Evolutionary conservation across 1,284 basidiomycete species (phyloP), one percentile per base, ranked within the genome.

Genomic region (Trametes polyzona): DNA sequence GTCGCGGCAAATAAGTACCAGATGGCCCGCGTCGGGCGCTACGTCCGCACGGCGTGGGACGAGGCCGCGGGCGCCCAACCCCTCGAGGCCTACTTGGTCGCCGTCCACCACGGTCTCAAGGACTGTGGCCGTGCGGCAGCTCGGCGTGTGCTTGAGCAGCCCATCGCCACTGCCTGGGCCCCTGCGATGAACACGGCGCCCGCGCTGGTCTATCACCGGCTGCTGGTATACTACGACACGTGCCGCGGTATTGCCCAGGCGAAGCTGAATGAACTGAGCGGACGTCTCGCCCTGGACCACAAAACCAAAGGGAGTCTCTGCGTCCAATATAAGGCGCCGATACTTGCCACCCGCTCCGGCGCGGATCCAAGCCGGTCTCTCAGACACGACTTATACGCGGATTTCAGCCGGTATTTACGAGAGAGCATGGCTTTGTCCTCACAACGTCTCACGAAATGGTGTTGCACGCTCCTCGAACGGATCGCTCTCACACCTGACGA

Each of bases 181-280:
- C 26, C 36, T 8, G 39, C 37, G 23, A 57, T 61, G 55, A 55
- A 61, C n/a, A 9, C n/a, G 4, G 30, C 52, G 4, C 41, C 55
- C 3, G 41, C 47, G 3, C 17, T 47, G 17, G 47, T 48, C 2
- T 62, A 58, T 30, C 47, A 57, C n/a, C 58, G 61, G 7, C 51
- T 65, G 6, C 54, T 62, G 19, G 30, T 39, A 36, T 61, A 60
- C 42, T 49, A 46, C 29, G 39, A 49, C 19, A 26, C 52, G 3
- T 61, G 52, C 39, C 46, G 32, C 14, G 16, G n/a, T 0, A 43
- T 33, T 3, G 41, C 51, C 17, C 24, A n/a, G 8, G 29, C 12
- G 16, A 21, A 23, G 14, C 8, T 55, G 7, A 11, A 29, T 26
- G 6, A 24, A n/a, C n/a, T 21, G 12, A 19, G 19, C 29, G 16